Percentiles rank a stretch among this genome's conserved stretches.
phyloP scores from a whole-genome alignment of 164 flowering plant species.

The Litsea cubeba region DNA sequence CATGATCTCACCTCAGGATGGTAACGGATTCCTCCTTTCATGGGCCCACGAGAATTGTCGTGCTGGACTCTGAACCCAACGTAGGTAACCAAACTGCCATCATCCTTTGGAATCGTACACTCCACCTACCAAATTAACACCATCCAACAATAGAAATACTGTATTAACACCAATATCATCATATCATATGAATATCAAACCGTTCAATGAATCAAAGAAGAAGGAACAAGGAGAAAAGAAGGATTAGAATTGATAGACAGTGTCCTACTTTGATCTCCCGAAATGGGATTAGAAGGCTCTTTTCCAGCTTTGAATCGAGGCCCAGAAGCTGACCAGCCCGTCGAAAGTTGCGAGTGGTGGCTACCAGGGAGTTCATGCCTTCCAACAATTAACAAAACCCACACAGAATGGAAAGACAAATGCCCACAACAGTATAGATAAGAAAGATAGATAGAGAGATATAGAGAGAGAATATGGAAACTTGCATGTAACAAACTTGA shows the following conservation, averaged over 20 bases:
- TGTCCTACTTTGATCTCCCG: slow-evolving; percentile 63
- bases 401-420: too few species aligned
- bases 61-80: slow-evolving; percentile 90
- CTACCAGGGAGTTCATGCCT: slow-evolving; percentile 68
- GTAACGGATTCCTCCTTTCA: slow-evolving; percentile 96
- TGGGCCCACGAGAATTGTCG: slow-evolving; percentile 93
- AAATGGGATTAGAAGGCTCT: slow-evolving; percentile 70
- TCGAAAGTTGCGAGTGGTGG: slow-evolving; percentile 65
- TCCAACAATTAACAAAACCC: too few species aligned
- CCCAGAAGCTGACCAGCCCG: slow-evolving; percentile 65
- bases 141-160: not conserved
- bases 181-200: not conserved
- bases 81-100: slow-evolving; percentile 71
- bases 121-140: slow-evolving; percentile 52
- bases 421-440: too few species aligned
- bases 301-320: slow-evolving; percentile 65
- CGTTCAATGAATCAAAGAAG: not conserved
- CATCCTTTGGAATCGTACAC: slow-evolving; percentile 92
- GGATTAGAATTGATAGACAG: too few species aligned
- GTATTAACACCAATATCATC: not conserved
- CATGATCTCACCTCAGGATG: slow-evolving; percentile 68
- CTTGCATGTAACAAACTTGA: too few species aligned
- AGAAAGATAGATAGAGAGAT: too few species aligned
- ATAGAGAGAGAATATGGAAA: too few species aligned
- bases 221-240: not conserved